A percentile compares a stretch with the other conserved stretches of the same genome.
phyloP scores from a whole-genome alignment of 768 basidiomycete genomes.

The Sutorius australiensis region DNA sequence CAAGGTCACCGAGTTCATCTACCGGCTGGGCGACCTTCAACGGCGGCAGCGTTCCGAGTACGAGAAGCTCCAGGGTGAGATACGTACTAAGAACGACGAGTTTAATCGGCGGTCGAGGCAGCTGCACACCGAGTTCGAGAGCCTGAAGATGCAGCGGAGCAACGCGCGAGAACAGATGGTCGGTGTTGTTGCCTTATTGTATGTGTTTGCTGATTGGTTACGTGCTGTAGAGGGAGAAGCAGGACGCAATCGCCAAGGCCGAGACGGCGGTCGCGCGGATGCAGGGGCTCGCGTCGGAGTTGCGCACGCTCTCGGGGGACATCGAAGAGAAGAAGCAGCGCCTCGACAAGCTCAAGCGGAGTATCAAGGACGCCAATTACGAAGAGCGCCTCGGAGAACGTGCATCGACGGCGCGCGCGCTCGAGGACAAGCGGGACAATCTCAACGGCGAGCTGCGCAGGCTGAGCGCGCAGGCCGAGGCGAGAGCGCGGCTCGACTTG shows the following conservation, averaged over 20 bases:
- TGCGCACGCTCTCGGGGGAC: conserved; percentile 53
- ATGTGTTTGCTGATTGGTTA: background rate
- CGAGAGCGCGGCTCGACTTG: conserved; percentile 73
- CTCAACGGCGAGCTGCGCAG: conserved; percentile 67
- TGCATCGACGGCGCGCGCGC: conserved; percentile 44
- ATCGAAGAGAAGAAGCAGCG: conserved; percentile 66
- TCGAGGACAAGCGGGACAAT: conserved; percentile 68
- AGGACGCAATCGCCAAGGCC: conserved; percentile 46
- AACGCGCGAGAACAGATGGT: conserved; percentile 59
- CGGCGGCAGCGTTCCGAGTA: conserved; percentile 59
- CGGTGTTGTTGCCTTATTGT: conserved; percentile 14
- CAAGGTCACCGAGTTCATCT: conserved; percentile 70
- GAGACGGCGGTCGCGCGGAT: conserved; percentile 57
- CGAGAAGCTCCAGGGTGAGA: conserved; percentile 67
- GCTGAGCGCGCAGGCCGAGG: conserved; percentile 75
- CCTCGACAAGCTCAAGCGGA: conserved; percentile 54
- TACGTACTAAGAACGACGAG: conserved; percentile 54
- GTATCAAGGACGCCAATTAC: conserved; percentile 58
- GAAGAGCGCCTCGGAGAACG: conserved; percentile 61
- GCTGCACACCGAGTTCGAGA: conserved; percentile 53
- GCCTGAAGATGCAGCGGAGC: conserved; percentile 50
- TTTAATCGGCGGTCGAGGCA: conserved; percentile 57
- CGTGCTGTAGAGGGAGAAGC: conserved; percentile 43
- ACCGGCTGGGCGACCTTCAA: conserved; percentile 60
- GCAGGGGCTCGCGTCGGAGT: conserved; percentile 49